Evolutionary conservation across 371 early-diverging fungal species (phyloP).

Genomic region (Haplosporangium sp.): DNA sequence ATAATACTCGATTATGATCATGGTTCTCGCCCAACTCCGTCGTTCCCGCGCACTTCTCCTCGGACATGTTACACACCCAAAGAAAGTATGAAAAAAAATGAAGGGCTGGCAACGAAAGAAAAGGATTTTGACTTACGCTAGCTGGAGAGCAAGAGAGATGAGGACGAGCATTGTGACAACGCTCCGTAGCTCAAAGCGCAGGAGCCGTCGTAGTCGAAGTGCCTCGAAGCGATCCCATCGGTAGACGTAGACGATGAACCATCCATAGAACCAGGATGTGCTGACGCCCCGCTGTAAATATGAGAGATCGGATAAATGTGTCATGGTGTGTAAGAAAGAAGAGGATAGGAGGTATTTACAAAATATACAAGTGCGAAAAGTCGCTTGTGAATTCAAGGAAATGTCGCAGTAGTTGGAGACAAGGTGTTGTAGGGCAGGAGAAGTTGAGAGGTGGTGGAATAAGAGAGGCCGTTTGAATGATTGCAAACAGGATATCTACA

Average conservation of each 20-base stretch:
- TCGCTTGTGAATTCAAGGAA: neutral
- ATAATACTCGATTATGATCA: neutral
- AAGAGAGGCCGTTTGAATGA: conserved; percentile 14
- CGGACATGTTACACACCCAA: neutral
- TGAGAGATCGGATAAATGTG: conserved; percentile 44
- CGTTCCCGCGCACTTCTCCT: neutral
- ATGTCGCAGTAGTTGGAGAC: neutral
- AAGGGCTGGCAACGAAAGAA: neutral
- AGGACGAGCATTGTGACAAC: conserved; percentile 27
- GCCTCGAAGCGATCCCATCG: conserved; percentile 49
- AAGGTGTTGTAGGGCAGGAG: neutral
- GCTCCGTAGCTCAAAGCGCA: conserved; percentile 40
- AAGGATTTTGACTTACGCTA: conserved; percentile 30
- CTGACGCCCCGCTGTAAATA: conserved; percentile 38
- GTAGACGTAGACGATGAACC: conserved; percentile 41
- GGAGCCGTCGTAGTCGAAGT: conserved; percentile 23
- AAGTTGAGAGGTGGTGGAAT: neutral
- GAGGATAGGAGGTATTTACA: conserved; percentile 1
- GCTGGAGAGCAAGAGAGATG: conserved; percentile 23
- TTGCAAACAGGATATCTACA: conserved; percentile 7
- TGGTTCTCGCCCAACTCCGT: no score
- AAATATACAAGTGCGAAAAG: neutral
- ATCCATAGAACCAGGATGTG: conserved; percentile 30
- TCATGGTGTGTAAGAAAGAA: conserved; percentile 15
- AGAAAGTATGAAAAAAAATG: neutral